Evolutionary conservation across 2,329 filamentous ascomycete genomes (phyloP).

Genomic region (Phialemonium atrogriseum): DNA sequence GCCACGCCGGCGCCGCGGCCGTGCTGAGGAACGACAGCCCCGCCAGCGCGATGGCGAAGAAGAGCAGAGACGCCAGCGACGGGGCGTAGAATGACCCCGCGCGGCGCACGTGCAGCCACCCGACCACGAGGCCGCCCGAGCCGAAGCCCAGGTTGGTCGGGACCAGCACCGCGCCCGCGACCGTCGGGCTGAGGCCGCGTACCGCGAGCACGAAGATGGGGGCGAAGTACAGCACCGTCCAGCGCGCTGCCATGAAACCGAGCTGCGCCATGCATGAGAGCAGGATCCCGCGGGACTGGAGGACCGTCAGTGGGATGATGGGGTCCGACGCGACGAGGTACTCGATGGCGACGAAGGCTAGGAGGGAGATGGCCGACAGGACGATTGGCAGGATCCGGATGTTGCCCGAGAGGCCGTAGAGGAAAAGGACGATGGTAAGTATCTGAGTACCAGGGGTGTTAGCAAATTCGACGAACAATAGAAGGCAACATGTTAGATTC

Average conservation of each 20-base stretch:
- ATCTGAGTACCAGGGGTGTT: conserved; percentile 37
- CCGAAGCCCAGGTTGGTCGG: conserved; percentile 79
- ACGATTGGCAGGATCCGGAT: conserved; percentile 53
- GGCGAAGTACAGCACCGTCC: conserved; percentile 72
- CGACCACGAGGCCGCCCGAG: conserved; percentile 62
- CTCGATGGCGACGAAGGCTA: conserved; percentile 56
- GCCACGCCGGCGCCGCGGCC: conserved; percentile 35
- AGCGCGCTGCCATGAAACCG: conserved; percentile 72
- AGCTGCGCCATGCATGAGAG: conserved; percentile 68
- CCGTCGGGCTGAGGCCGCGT: conserved; percentile 58
- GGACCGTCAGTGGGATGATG: conserved; percentile 63
- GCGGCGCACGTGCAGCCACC: conserved; percentile 67
- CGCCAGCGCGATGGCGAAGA: conserved; percentile 44
- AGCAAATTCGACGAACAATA: no score
- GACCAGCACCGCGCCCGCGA: conserved; percentile 67
- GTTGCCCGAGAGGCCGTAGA: conserved; percentile 58
- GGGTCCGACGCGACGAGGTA: conserved; percentile 56
- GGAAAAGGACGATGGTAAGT: conserved; percentile 59
- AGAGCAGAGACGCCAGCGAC: conserved; percentile 47
- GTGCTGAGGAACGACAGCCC: conserved; percentile 49
- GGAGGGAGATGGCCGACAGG: conserved; percentile 42
- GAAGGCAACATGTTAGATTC: no score
- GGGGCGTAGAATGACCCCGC: conserved; percentile 65
- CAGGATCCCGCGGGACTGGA: conserved; percentile 62
- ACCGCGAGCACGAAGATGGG: conserved; percentile 75